Percentiles rank a stretch among this genome's conserved stretches.
These are phyloP conservation scores for Nakaseomyces delphensis DNA, from an alignment of 1,139 yeast species.

Conservation along the genomic window DNA sequence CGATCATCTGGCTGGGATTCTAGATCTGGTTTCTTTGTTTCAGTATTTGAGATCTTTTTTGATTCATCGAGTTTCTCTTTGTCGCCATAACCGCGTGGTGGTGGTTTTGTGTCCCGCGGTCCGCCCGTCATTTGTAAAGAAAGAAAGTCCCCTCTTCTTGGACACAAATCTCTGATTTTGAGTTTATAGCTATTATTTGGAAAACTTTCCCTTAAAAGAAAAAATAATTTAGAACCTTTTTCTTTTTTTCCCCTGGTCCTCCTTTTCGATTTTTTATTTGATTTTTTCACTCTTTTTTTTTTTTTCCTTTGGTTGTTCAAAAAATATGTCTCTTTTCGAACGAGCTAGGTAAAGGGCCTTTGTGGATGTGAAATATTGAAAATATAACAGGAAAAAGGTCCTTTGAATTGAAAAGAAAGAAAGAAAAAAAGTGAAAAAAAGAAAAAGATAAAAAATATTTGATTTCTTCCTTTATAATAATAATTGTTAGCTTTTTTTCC, in stretches of 20 bases:
- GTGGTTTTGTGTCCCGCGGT: too few relatives aligned
- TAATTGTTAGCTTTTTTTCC: background rate
- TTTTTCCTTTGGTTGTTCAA: background rate
- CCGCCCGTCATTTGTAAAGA: too few relatives aligned
- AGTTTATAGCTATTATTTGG: background rate
- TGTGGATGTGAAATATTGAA: too few relatives aligned
- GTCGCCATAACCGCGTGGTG: too few relatives aligned
- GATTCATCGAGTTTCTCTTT: too few relatives aligned
- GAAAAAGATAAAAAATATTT: background rate
- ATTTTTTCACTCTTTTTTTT: background rate
- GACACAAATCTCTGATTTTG: background rate
- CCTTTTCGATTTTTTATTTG: background rate
- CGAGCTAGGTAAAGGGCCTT: too few relatives aligned
- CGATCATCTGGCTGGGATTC: background rate
- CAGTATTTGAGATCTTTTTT: too few relatives aligned
- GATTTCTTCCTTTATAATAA: background rate
- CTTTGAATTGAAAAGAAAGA: background rate
- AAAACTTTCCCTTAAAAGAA: background rate
- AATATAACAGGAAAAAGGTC: too few relatives aligned
- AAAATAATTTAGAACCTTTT: background rate
- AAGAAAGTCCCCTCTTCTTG: too few relatives aligned
- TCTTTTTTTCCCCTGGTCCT: constrained; percentile 3
- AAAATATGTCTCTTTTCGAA: background rate
- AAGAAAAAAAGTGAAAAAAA: background rate
- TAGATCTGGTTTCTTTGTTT: too few relatives aligned